Base-by-base conservation (phyloP, 2,329 filamentous ascomycete genomes). In the Penicillium sp. region DNA sequence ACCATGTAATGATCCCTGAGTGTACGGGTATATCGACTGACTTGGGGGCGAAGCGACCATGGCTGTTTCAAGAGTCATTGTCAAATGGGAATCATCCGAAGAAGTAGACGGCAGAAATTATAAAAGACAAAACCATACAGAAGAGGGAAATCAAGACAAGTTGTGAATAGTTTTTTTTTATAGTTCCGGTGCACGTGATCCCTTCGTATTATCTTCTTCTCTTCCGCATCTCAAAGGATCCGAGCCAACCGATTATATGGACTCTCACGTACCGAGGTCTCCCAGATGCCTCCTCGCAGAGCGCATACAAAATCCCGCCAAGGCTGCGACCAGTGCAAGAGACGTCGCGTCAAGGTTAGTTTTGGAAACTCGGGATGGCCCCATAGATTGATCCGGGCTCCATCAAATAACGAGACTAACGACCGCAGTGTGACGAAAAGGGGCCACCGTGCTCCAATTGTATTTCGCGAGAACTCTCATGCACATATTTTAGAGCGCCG, bases 231-330 rank as follows among this genome's bases (percentile, higher is more conserved):
- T 21, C 12, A 9, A 44, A 51, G 46, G 40, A 21, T 40, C 21
- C 35, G n/a, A 51, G 52, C 52, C n/a, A 31, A 55, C 47, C 50
- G 52, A 29, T 46, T 51, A 51, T 12, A 54, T 54, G 52, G 40
- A 46, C 44, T 32, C 40, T 25, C 18, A 46, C 25, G 32, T 41
- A 39, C 29, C 18, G 39, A 37, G 46, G 34, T 41, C 25, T n/a
- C 40, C 48, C 59, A 57, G 42, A 75, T 75, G 69, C 63, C 72
- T 54, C 71, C 72, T 49, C 67, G 74, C 49, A 69, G 72, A 57
- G 63, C 73, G 27, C 74, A 77, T 64, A 74, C 68, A 23, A 77
- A 77, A 62, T 76, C 74, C 16, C 72, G 74, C 41, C 69, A 72
- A 62, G 74, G 74, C 31, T 77, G 74, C 49, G 68, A 68, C 32